phyloP scores from a whole-genome alignment of 768 basidiomycete species.

The Termitomyces sp. region DNA sequence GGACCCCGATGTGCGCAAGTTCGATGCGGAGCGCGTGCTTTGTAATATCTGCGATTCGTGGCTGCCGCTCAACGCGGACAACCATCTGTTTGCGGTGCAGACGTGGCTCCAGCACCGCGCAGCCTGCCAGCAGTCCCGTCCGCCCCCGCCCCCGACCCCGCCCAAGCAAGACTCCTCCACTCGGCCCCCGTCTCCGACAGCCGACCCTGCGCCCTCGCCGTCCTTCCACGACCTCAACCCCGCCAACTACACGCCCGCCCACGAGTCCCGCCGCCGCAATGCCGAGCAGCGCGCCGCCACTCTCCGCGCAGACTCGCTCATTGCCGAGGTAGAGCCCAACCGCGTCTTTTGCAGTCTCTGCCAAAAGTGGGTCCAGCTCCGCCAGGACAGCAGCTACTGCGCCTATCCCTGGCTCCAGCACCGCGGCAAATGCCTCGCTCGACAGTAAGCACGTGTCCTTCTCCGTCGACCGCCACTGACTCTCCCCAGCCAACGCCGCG shows the following conservation, averaged over 20 bases:
- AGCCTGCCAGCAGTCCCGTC: constrained; percentile 37
- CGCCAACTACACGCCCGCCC: constrained; percentile 45
- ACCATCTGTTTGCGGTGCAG: constrained; percentile 56
- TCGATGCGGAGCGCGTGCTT: constrained; percentile 65
- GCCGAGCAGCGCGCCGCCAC: constrained; percentile 76
- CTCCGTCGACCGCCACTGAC: constrained; percentile 1
- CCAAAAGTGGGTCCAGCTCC: constrained; percentile 76
- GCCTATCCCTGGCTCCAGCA: constrained; percentile 36
- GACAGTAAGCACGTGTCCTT: constrained; percentile 45
- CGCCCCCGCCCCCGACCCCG: not conserved
- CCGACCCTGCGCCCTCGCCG: not conserved
- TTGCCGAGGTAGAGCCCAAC: constrained; percentile 68
- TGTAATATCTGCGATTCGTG: constrained; percentile 67
- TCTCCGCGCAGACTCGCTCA: constrained; percentile 57
- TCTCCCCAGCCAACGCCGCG: constrained; percentile 43
- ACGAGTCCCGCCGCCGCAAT: constrained; percentile 68
- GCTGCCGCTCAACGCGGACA: constrained; percentile 56
- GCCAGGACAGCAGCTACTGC: constrained; percentile 75
- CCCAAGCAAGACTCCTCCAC: not conserved
- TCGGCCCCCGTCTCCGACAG: not conserved
- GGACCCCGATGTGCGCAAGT: constrained; percentile 69
- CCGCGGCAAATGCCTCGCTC: constrained; percentile 29
- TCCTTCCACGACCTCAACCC: constrained; percentile 57
- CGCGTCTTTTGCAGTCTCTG: constrained; percentile 72
- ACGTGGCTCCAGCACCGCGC: constrained; percentile 61